Evolutionary conservation across 345 rosid genomes (phyloP).

Genomic region (Eucalyptus brandiana): DNA sequence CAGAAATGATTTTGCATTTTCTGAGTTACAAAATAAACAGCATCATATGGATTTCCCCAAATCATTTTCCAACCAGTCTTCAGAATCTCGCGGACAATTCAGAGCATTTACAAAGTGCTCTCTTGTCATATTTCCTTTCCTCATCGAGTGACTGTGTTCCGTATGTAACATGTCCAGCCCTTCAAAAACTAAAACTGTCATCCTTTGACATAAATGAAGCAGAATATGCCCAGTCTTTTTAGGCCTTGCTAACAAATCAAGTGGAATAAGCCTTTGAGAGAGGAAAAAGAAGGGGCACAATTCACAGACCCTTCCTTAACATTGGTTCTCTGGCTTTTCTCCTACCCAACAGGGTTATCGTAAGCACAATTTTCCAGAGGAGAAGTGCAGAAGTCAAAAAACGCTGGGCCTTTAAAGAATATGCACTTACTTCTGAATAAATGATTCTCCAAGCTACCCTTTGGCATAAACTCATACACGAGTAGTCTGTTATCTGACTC

Average conservation of each 20-base stretch:
- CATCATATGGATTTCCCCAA: not conserved
- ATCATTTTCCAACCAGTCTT: not conserved
- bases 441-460: slow-evolving; percentile 90
- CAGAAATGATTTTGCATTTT: not conserved
- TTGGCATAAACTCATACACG: slow-evolving; percentile 81
- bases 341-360: not conserved
- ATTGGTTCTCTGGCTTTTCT: not conserved
- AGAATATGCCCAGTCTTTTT: not conserved
- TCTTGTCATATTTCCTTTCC: not conserved
- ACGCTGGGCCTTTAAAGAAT: not conserved
- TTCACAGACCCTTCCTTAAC: not conserved
- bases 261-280: not conserved
- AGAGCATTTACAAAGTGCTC: not conserved
- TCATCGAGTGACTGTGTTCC: not conserved
- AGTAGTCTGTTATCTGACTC: slow-evolving; percentile 60
- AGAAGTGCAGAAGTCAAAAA: not conserved
- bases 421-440: slow-evolving; percentile 64
- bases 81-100: not conserved
- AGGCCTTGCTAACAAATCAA: not conserved
- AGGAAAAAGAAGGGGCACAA: not conserved
- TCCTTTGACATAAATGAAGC: not conserved
- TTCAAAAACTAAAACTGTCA: not conserved
- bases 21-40: not conserved
- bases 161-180: not conserved
- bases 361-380: not conserved